Evolutionary conservation across 768 basidiomycete species (phyloP).

Genomic region (Hebeloma cylindrosporum): DNA sequence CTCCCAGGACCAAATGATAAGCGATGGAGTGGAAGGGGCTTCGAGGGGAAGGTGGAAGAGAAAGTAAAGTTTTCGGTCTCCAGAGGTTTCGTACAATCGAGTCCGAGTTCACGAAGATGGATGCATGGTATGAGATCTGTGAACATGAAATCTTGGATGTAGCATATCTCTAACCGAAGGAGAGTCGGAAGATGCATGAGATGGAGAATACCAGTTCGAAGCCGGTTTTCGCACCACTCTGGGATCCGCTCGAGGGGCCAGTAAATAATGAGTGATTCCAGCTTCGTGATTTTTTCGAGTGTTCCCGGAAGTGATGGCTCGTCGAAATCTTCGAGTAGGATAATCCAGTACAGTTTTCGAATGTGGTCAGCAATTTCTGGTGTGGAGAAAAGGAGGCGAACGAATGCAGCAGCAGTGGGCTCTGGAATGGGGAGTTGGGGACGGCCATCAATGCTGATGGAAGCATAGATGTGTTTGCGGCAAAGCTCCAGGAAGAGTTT

Average conservation of each 20-base stretch:
- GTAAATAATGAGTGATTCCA: conserved; percentile 3
- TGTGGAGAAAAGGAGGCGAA: background rate
- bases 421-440: too few species aligned
- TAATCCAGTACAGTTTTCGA: background rate
- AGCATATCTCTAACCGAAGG: background rate
- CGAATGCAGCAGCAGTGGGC: background rate
- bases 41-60: background rate
- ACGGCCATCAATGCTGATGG: background rate
- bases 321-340: background rate
- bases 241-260: too few species aligned
- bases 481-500: background rate
- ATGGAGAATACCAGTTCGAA: conserved; percentile 7
- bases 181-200: conserved; percentile 12
- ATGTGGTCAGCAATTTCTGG: conserved; percentile 6
- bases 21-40: background rate
- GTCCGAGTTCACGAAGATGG: background rate
- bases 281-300: background rate
- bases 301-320: background rate
- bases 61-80: background rate
- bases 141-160: background rate
- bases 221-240: conserved; percentile 8
- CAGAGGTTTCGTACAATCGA: background rate
- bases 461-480: conserved; percentile 8
- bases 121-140: conserved; percentile 3
- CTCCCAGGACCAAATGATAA: background rate